Percentiles rank a stretch among this genome's conserved stretches.
phyloP scores from a whole-genome alignment of 441 rosid species.

The Biscutella laevigata region DNA sequence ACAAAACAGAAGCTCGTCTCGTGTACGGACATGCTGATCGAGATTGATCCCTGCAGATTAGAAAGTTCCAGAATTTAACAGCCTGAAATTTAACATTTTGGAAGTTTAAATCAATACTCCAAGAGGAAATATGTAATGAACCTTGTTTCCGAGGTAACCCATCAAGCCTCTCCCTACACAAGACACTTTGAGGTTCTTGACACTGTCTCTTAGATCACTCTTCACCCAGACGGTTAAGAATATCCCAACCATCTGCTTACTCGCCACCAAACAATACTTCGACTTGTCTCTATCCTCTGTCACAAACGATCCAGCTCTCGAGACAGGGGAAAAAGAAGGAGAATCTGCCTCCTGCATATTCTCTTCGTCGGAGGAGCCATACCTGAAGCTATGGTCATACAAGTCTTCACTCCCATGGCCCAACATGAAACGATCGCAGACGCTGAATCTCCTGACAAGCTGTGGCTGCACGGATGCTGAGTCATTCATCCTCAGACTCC shows the following conservation, averaged over 20 bases:
- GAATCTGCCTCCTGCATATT: too few relatives aligned
- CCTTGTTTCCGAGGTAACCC: conserved; percentile 92
- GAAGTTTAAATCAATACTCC: neutral
- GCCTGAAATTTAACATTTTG: neutral
- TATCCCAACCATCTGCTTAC: conserved; percentile 80
- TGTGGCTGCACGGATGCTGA: conserved; percentile 25
- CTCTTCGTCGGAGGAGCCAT: conserved; percentile 59
- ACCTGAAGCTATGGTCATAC: conserved; percentile 43
- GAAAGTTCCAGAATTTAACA: conserved; percentile 20
- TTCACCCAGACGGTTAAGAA: conserved; percentile 68
- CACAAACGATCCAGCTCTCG: conserved; percentile 33
- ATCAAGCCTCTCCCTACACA: conserved; percentile 81
- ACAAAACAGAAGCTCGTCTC: conserved; percentile 96
- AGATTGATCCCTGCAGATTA: conserved; percentile 84
- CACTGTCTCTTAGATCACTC: conserved; percentile 51
- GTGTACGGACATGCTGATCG: conserved; percentile 95
- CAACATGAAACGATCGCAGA: conserved; percentile 52
- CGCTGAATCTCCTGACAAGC: conserved; percentile 49
- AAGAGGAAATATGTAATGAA: neutral
- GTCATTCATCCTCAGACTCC: conserved; percentile 44
- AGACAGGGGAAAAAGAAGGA: conserved; percentile 33
- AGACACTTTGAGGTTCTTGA: conserved; percentile 57
- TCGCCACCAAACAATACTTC: conserved; percentile 56
- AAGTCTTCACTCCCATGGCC: conserved; percentile 39
- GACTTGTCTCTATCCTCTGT: conserved; percentile 35